Evolutionary conservation across 1,284 basidiomycete species (phyloP), one percentile per base, ranked within the genome.

Genomic region (Rhodotorula sp.): DNA sequence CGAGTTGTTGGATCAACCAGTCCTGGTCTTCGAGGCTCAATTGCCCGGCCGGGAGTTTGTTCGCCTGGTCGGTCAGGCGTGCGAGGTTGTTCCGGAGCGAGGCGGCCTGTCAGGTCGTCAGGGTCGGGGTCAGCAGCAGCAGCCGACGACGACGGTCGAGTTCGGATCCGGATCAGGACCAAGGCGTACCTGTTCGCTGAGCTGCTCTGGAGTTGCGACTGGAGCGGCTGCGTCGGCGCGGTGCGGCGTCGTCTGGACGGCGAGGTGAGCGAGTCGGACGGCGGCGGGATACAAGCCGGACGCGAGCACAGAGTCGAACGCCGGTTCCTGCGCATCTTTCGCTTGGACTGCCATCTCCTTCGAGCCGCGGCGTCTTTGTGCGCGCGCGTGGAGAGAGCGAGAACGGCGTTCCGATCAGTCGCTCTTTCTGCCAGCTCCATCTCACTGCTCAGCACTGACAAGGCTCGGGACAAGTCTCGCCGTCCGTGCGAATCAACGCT

Each of bases 11-110:
- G 38, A 73, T 68, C 6, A 75, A 54, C 70, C 71, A 72, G 15
- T 62, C 64, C 45, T 75, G 71, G 57, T 75, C 73, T 7, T 75
- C 64, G 48, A 73, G 34, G 43, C 68, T 69, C 23, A 70, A 15
- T 43, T 75, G 23, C 0, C 66, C 73, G 3, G 68, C 68, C 1
- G 64, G 66, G 8, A 75, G 28, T 0, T 21, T 8, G 8, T 48
- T 19, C 16, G 71, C 70, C 54, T 72, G 73, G 0, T 43, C 8
- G 6, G 49, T 38, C 12, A 75, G 68, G 2, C 59, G 19, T 2
- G 23, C 38, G 54, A 75, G 61, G 8, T 62, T 38, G 8, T 48
- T 31, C 21, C 61, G 52, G 45, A 75, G 55, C 3, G 61, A 28
- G 4, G 68, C 62, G 21, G 73, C 69, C 71, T 73, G n/a, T n/a